These are phyloP conservation scores for Pythium phragmiticola DNA, from an alignment of 352 stramenopile genomes.

Conservation along the genomic window DNA sequence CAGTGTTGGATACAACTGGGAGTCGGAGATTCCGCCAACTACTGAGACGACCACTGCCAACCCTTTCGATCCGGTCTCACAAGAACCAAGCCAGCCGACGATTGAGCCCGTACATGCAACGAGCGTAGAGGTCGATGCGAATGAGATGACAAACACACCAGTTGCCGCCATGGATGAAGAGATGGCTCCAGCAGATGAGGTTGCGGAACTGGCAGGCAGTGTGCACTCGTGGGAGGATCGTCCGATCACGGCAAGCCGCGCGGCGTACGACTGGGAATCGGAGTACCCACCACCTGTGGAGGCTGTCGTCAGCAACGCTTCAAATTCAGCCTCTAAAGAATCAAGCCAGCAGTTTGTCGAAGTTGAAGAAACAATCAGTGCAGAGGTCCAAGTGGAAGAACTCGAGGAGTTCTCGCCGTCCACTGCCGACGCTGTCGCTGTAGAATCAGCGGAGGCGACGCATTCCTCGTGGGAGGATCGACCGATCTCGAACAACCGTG, in stretches of 20 bases:
- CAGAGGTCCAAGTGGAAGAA: background rate
- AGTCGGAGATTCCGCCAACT: background rate
- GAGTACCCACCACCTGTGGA: background rate
- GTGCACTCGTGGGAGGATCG: constrained; percentile 21
- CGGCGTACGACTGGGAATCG: constrained; percentile 10
- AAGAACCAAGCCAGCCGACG: background rate
- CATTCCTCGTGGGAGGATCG: constrained; percentile 12
- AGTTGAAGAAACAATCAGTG: background rate
- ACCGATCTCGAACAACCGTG: background rate
- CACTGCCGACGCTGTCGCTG: background rate
- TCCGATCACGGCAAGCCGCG: constrained; percentile 6
- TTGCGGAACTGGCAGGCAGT: background rate
- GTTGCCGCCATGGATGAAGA: background rate
- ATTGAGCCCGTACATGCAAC: background rate
- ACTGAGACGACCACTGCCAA: background rate
- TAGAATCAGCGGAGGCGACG: background rate
- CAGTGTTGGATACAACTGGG: constrained; percentile 2
- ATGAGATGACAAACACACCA: background rate
- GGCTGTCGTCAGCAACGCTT: background rate
- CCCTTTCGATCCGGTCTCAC: background rate
- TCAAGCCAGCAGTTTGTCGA: background rate
- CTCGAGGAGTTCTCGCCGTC: background rate
- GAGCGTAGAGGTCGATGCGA: background rate
- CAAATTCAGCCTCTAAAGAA: background rate
- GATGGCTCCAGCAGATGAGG: background rate